These are phyloP conservation scores for Agaricus blazei DNA, from an alignment of 768 basidiomycete species.

Conservation along the genomic window DNA sequence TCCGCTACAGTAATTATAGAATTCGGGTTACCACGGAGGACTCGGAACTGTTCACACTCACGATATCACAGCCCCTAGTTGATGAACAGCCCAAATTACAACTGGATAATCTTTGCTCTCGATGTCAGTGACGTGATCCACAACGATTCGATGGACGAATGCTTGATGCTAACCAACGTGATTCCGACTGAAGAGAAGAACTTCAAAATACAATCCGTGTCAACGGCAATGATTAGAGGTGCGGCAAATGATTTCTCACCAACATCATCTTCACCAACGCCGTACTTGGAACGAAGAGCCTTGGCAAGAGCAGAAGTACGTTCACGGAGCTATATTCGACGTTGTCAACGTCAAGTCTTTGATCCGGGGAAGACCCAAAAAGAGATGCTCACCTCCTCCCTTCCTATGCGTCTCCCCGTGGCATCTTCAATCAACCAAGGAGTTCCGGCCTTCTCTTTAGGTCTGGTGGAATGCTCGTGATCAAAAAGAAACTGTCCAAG, in stretches of 20 bases:
- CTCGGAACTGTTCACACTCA: slow-evolving; percentile 23
- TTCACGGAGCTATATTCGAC: slow-evolving; percentile 35
- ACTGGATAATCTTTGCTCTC: slow-evolving; percentile 44
- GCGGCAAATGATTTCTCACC: slow-evolving; percentile 27
- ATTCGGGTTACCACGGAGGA: background rate
- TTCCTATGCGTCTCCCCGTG: slow-evolving; percentile 33
- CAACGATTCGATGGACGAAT: background rate
- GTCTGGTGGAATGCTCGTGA: slow-evolving; percentile 34
- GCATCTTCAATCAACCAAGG: slow-evolving; percentile 50
- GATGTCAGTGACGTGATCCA: background rate
- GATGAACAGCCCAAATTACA: slow-evolving; percentile 52
- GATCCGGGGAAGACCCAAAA: background rate
- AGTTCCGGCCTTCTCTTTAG: slow-evolving; percentile 23
- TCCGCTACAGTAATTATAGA: slow-evolving; percentile 29
- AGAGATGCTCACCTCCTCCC: slow-evolving; percentile 31
- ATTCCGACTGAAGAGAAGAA: slow-evolving; percentile 62
- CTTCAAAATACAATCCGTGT: slow-evolving; percentile 24
- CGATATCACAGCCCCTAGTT: slow-evolving; percentile 54
- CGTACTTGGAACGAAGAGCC: slow-evolving; percentile 34
- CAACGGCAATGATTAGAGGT: background rate
- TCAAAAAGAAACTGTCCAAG: slow-evolving; percentile 52
- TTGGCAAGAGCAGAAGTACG: slow-evolving; percentile 47
- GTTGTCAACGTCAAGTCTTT: background rate
- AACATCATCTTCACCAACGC: slow-evolving; percentile 46
- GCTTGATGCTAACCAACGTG: slow-evolving; percentile 44